phyloP scores from a whole-genome alignment of 352 stramenopile genomes.

The Phytophthora hibernalis region DNA sequence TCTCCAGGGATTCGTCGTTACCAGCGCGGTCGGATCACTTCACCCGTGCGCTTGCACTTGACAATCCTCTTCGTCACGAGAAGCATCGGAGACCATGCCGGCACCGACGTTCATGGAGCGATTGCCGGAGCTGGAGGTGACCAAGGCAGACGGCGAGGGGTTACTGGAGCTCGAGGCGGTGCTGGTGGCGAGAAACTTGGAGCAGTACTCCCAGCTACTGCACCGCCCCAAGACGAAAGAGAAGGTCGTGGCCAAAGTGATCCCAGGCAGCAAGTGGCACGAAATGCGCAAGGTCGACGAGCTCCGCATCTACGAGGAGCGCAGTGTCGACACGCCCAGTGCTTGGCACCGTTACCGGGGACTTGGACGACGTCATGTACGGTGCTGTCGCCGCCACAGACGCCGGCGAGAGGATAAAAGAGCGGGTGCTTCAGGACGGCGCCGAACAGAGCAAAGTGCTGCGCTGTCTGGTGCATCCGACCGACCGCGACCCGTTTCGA shows the following conservation, averaged over 20 bases:
- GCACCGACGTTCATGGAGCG: constrained; percentile 13
- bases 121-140: constrained; percentile 29
- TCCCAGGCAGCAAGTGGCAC: constrained; percentile 25
- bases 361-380: constrained; percentile 57
- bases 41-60: constrained; percentile 9
- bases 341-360: constrained; percentile 31
- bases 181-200: constrained; percentile 27
- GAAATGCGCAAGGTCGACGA: constrained; percentile 38
- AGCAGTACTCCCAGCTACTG: constrained; percentile 31
- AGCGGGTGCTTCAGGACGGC: constrained; percentile 46
- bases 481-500: constrained; percentile 43
- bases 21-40: constrained; percentile 8
- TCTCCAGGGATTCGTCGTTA: constrained; percentile 10
- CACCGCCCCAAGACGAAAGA: constrained; percentile 18
- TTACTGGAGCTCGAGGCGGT: constrained; percentile 29
- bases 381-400: constrained; percentile 41
- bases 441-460: constrained; percentile 37
- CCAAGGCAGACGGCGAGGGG: constrained; percentile 19
- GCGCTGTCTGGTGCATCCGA: constrained; percentile 14
- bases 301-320: constrained; percentile 40
- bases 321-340: constrained; percentile 9
- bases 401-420: constrained; percentile 37
- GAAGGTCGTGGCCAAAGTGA: constrained; percentile 2
- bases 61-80: constrained; percentile 6
- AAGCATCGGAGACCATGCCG: constrained; percentile 14